Evolutionary conservation across 2,329 filamentous ascomycete species (phyloP).

Genomic region (Neurospora sp.): DNA sequence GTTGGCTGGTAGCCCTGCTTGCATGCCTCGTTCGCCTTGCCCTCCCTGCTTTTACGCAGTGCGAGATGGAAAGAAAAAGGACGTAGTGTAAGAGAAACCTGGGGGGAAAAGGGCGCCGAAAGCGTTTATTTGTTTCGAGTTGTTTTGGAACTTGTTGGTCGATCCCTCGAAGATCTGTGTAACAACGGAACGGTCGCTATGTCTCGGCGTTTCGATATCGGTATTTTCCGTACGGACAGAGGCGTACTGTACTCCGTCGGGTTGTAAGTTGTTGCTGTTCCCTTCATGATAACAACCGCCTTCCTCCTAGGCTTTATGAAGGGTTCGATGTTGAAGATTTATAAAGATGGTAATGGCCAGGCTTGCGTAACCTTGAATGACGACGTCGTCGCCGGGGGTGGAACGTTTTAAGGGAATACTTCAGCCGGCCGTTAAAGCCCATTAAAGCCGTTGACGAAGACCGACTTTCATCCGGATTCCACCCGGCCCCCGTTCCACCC

Average conservation of each 20-base stretch:
- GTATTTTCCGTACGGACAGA: neutral
- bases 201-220: neutral
- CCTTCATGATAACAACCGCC: too few species aligned
- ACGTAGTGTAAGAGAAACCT: too few species aligned
- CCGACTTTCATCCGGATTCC: neutral
- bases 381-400: too few species aligned
- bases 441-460: neutral
- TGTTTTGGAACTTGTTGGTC: neutral
- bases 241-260: too few species aligned
- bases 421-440: neutral
- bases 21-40: neutral
- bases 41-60: neutral
- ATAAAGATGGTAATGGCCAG: too few species aligned
- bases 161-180: neutral
- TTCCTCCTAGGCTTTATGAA: too few species aligned
- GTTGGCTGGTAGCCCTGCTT: neutral
- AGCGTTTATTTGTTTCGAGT: neutral
- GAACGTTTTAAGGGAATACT: too few species aligned
- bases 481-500: neutral
- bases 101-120: neutral
- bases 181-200: neutral
- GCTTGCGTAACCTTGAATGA: too few species aligned
- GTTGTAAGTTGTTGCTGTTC: too few species aligned
- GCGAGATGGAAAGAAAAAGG: neutral
- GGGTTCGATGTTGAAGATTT: too few species aligned